Evolutionary conservation across 2,329 filamentous ascomycete species (phyloP).

Genomic region (Botryotinia convoluta): DNA sequence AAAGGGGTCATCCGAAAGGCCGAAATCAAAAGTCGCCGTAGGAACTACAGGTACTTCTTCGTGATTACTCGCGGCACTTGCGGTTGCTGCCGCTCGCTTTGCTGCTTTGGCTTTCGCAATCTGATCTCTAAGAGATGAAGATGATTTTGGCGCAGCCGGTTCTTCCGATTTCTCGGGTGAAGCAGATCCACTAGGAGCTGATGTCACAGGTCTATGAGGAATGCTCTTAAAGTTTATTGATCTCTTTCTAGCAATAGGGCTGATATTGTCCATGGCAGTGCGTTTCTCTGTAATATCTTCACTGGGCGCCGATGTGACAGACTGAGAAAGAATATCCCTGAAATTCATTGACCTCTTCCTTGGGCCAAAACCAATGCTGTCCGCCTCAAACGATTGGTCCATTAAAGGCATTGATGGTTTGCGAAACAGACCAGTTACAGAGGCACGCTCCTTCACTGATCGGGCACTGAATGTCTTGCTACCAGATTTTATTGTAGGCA

Average conservation of each 20-base stretch:
- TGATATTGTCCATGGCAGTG: conserved; percentile 28
- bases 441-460: conserved; percentile 50
- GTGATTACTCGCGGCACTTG: conserved; percentile 27
- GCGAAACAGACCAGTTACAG: conserved; percentile 52
- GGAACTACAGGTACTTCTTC: conserved; percentile 45
- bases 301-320: conserved; percentile 31
- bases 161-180: conserved; percentile 38
- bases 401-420: conserved; percentile 53
- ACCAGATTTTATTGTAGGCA: conserved; percentile 40
- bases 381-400: conserved; percentile 33
- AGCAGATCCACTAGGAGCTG: conserved; percentile 25
- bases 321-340: conserved; percentile 28
- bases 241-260: conserved; percentile 30
- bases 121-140: conserved; percentile 77
- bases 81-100: conserved; percentile 52
- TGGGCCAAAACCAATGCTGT: conserved; percentile 28
- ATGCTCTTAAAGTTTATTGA: conserved; percentile 33
- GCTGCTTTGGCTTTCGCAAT: conserved; percentile 92
- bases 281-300: conserved; percentile 38
- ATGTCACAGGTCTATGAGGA: conserved; percentile 26
- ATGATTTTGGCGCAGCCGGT: conserved; percentile 62
- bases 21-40: conserved; percentile 57
- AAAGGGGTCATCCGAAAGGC: conserved; percentile 64
- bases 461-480: conserved; percentile 49
- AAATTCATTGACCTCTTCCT: conserved; percentile 33